Base-by-base conservation (phyloP, 495 filamentous ascomycete species). In the Saxophila tyrrhenica region DNA sequence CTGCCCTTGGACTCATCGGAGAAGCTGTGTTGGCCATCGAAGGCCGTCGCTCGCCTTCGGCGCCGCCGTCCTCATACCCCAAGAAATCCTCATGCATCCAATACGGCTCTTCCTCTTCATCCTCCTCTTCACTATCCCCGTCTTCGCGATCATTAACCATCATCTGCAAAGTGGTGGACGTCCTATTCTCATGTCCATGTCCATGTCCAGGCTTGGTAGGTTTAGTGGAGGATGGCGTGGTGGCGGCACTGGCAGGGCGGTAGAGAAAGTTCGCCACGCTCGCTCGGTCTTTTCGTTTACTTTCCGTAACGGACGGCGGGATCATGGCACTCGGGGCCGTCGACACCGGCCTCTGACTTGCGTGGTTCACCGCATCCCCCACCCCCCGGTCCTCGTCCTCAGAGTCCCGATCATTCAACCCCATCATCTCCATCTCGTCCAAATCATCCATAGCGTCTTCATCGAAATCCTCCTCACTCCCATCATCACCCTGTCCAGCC, bases 381-480 rank as follows among this genome's bases (percentile, higher is more conserved):
- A n/a, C n/a, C n/a, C n/a, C n/a, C n/a, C n/a, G n/a, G 41, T 44
- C 41, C 7, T 32, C 42, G 24, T 23, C 42, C 15, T 43, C 45
- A 5, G n/a, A 9, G 9, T 39, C 35, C 9, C 35, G 9, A 9
- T 44, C 8, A 3, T 21, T 5, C 41, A 17, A 21, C 16, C 16
- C 41, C 41, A 17, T 21, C 15, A 57, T n/a, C 47, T 61, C 58
- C 23, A 61, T 44, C 39, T 61, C 58, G 42, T 63, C 61, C 54
- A 63, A 50, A 53, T 57, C 52, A 44, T 63, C 57, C 50, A 63
- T 60, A 22, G 49, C 61, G n/a, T 51, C 51, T 29, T 77, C 77
- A 54, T 75, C 76, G 50, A 71, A 74, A 48, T 71, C 72, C 20
- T 75, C 73, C 8, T 75, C 67, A 42, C 60, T 58, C 48, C 54